Evolutionary conservation across 257 asterid species (phyloP).

Genomic region (Fraxinus excelsior): DNA sequence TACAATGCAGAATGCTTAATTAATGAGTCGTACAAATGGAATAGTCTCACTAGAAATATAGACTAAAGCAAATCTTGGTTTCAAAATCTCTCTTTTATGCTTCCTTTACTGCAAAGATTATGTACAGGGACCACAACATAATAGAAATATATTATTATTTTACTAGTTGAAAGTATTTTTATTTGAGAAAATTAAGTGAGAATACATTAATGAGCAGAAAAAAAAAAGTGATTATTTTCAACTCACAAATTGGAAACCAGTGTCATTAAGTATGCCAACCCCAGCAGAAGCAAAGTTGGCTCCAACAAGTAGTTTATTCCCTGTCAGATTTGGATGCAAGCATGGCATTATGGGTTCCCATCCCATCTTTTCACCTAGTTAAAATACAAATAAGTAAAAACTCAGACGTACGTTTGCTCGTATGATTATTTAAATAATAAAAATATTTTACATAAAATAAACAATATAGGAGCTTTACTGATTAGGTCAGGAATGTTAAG

Average conservation of each 20-base stretch:
- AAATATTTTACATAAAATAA: background rate
- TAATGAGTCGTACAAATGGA: too few species aligned
- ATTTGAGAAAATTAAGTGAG: background rate
- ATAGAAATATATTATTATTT: too few species aligned
- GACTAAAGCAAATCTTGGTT: too few species aligned
- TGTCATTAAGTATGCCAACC: constrained; percentile 80
- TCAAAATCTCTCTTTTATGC: too few species aligned
- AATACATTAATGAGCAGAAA: background rate
- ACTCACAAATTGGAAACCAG: constrained; percentile 85
- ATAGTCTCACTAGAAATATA: too few species aligned
- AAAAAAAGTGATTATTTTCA: background rate
- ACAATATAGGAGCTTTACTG: constrained; percentile 34
- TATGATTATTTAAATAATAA: background rate
- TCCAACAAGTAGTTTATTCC: constrained; percentile 61
- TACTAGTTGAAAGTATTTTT: background rate
- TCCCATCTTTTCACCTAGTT: constrained; percentile 67
- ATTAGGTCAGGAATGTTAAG: constrained; percentile 69
- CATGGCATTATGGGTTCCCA: constrained; percentile 64
- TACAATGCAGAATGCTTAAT: too few species aligned
- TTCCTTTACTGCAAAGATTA: too few species aligned
- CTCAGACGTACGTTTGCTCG: background rate
- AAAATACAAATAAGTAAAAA: constrained; percentile 6
- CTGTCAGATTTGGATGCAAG: constrained; percentile 59
- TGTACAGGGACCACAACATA: too few species aligned
- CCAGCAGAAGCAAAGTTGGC: constrained; percentile 97